Evolutionary conservation across 2,329 filamentous ascomycete species (phyloP), one percentile per base, ranked within the genome.

Genomic region (Acarospora socialis): DNA sequence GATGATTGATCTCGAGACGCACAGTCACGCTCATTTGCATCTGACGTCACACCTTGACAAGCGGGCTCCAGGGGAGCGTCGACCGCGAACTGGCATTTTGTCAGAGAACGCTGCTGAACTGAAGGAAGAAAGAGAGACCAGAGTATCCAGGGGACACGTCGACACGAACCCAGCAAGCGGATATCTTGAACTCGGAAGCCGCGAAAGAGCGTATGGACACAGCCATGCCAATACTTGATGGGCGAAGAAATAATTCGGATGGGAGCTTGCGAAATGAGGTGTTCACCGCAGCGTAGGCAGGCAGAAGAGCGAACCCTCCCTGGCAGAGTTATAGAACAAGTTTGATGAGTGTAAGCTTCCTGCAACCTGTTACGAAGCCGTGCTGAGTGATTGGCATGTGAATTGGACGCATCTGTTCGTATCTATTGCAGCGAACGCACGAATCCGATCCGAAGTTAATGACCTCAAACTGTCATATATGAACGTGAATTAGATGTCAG

Each of bases 1-100:
- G 9, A 49, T 30, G 23, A n/a, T n/a, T n/a, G n/a, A n/a, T n/a
- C n/a, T n/a, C n/a, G n/a, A 34, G 30, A 16, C 33, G 33, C 6
- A 39, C 24, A 34, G 22, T 32, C 7, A 46, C 28, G 5, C 16
- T 25, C 3, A 44, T 30, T 23, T 33, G 21, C 7, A 40, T 23
- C 14, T 30, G 31, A 17, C 37, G 24, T 24, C 25, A 28, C 13
- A 16, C 30, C 21, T 30, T 31, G 9, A 28, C 17, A 38, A 15
- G n/a, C 23, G 19, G 10, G 34, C 20, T 8, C 20, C n/a, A n/a
- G n/a, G n/a, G n/a, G n/a, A n/a, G n/a, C n/a, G n/a, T n/a, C n/a
- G 15, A 8, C 6, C 13, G 12, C 7, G 10, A 12, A 30, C 24
- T 15, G 24, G 15, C 26, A 32, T 25, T 25, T n/a, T 10, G 7